Evolutionary conservation across 2,329 filamentous ascomycete species (phyloP).

Genomic region (Aspergillus thermomutatus): DNA sequence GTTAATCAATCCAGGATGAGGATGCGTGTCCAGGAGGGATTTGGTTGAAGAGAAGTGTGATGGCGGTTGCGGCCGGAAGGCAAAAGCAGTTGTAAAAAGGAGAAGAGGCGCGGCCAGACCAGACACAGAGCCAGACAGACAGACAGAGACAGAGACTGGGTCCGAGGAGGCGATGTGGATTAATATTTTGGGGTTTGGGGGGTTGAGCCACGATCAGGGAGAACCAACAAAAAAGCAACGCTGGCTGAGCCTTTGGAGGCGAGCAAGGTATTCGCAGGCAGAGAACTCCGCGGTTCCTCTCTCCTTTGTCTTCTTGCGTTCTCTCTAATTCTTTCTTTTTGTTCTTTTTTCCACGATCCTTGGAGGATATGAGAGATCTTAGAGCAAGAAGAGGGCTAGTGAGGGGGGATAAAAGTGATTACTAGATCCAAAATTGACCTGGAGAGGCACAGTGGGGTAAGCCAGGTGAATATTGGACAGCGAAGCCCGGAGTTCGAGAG

Average conservation of each 20-base stretch:
- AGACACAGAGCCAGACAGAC: neutral
- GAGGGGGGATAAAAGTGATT: neutral
- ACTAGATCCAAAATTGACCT: neutral
- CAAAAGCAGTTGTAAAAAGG: constrained; percentile 1
- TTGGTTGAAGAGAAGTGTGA: neutral
- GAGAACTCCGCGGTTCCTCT: neutral
- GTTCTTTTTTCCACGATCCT: neutral
- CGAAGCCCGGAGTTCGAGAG: neutral
- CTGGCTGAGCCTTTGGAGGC: neutral
- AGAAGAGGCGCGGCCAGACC: constrained; percentile 6
- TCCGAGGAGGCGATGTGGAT: neutral
- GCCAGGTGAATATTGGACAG: neutral
- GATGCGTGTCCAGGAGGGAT: constrained; percentile 19
- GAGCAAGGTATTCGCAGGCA: neutral
- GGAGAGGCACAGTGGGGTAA: neutral
- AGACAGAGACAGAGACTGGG: neutral
- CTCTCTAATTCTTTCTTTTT: neutral
- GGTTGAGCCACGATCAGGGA: neutral
- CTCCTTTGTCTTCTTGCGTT: neutral
- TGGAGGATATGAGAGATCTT: neutral
- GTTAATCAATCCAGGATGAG: neutral
- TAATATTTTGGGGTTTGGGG: neutral
- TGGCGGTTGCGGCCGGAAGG: neutral
- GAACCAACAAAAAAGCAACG: neutral
- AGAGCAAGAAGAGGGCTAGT: neutral